These are phyloP conservation scores for Wallacemonas sp. DNA, from an alignment of 208 protist species.

Conservation along the genomic window DNA sequence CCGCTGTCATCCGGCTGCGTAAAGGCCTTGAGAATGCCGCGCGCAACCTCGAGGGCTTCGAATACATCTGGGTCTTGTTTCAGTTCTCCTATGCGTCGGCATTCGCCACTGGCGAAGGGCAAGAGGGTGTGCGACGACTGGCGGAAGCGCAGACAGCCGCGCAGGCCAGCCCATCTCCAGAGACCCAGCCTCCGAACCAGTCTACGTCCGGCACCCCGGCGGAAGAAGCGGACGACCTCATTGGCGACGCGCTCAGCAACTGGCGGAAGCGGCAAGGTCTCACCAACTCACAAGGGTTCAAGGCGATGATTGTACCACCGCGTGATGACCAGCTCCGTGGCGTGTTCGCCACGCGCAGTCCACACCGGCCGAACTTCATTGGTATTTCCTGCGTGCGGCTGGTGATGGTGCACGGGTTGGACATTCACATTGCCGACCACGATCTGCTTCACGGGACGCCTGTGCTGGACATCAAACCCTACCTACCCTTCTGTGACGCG, in stretches of 20 bases:
- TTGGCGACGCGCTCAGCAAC: constrained; percentile 9
- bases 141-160: constrained; percentile 4
- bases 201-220: not conserved
- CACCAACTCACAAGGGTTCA: constrained; percentile 63
- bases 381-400: constrained; percentile 85
- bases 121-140: constrained; percentile 29
- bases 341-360: constrained; percentile 91
- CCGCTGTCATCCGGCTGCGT: constrained; percentile 78
- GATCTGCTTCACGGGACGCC: constrained; percentile 96
- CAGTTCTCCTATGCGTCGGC: constrained; percentile 84
- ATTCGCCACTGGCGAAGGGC: constrained; percentile 55
- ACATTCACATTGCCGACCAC: constrained; percentile 89
- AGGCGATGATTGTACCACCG: constrained; percentile 83
- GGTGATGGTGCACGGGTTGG: constrained; percentile 71
- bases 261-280: constrained; percentile 58
- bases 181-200: not conserved
- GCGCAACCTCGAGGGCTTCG: constrained; percentile 81
- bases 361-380: constrained; percentile 92
- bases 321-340: constrained; percentile 76
- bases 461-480: constrained; percentile 97
- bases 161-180: not conserved
- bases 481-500: constrained; percentile 88
- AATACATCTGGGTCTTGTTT: constrained; percentile 91
- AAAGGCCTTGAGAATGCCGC: constrained; percentile 80
- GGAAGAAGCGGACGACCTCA: not conserved